These are phyloP conservation scores for Ophiostoma angusticollis DNA, from an alignment of 2,329 filamentous ascomycete species.

Conservation along the genomic window DNA sequence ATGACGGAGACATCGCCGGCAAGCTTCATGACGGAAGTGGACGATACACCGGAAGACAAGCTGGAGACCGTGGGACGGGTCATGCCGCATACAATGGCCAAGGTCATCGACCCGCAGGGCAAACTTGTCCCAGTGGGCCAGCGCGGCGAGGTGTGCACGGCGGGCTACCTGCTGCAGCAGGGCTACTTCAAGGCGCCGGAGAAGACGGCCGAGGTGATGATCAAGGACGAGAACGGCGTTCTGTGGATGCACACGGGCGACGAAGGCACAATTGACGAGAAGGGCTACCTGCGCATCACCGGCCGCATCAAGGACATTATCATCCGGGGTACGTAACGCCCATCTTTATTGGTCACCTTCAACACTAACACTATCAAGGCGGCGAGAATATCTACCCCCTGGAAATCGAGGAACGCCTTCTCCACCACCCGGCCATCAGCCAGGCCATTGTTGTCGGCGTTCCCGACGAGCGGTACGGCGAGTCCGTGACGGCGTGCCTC, in stretches of 20 bases:
- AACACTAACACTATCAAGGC: conserved; percentile 1
- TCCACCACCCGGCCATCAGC: conserved; percentile 8
- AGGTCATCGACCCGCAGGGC: conserved; percentile 60
- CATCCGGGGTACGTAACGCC: conserved; percentile 51
- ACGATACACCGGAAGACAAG: conserved; percentile 53
- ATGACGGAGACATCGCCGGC: conserved; percentile 70
- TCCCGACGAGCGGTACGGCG: conserved; percentile 8
- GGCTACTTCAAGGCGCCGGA: conserved; percentile 58
- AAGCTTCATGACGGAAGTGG: conserved; percentile 67
- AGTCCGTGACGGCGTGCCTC: conserved; percentile 3
- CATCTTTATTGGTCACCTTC: too few species aligned
- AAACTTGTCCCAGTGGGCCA: conserved; percentile 53
- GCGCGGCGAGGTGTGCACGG: conserved; percentile 63
- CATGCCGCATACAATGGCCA: conserved; percentile 63
- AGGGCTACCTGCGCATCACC: conserved; percentile 60
- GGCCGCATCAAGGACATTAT: conserved; percentile 72
- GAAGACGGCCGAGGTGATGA: conserved; percentile 54
- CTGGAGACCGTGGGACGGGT: conserved; percentile 63
- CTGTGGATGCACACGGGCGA: conserved; percentile 58
- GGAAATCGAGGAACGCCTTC: conserved; percentile 11
- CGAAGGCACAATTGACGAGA: conserved; percentile 52
- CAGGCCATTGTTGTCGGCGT: conserved; percentile 9
- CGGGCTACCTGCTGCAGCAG: conserved; percentile 62
- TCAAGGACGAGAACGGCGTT: conserved; percentile 37
- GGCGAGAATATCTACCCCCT: conserved; percentile 13